Evolutionary conservation across 2,329 filamentous ascomycete genomes (phyloP).

Genomic region (Claviceps citrina): DNA sequence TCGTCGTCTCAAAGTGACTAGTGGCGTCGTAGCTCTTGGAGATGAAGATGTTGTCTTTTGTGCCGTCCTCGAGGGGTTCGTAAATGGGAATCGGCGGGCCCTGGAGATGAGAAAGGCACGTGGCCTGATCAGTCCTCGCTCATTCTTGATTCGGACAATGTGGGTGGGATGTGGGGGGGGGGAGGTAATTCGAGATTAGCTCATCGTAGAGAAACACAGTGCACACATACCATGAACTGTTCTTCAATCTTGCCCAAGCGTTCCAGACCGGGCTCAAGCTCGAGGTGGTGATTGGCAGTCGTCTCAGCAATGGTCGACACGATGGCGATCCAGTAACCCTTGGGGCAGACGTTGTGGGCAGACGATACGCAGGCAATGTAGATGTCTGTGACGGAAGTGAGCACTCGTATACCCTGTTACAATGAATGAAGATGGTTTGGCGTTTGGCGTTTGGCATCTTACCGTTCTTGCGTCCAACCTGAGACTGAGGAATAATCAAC

Average conservation of each 20-base stretch:
- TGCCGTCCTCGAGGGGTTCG: conserved; percentile 71
- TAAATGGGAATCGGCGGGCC: conserved; percentile 82
- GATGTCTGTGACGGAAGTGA: conserved; percentile 47
- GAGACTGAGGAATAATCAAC: conserved; percentile 93
- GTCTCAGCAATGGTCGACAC: conserved; percentile 94
- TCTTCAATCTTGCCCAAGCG: conserved; percentile 88
- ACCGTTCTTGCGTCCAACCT: conserved; percentile 95
- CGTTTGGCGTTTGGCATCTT: conserved; percentile 21
- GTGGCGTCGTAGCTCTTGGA: conserved; percentile 98
- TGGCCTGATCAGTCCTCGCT: background rate
- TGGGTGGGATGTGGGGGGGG: no score
- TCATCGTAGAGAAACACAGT: background rate
- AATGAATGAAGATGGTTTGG: no score
- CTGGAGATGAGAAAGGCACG: conserved; percentile 17
- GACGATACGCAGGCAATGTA: conserved; percentile 94
- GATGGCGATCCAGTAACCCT: conserved; percentile 97
- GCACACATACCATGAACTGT: conserved; percentile 65
- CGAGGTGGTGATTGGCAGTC: conserved; percentile 82
- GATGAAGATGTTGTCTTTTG: conserved; percentile 84
- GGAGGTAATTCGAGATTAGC: no score
- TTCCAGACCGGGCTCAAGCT: conserved; percentile 83
- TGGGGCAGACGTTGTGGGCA: conserved; percentile 94
- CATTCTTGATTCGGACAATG: no score
- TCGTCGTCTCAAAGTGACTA: conserved; percentile 86
- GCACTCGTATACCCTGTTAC: no score